phyloP scores from a whole-genome alignment of 2,329 filamentous ascomycete species.

The Ophiocordyceps polyrhachis-furcata region DNA sequence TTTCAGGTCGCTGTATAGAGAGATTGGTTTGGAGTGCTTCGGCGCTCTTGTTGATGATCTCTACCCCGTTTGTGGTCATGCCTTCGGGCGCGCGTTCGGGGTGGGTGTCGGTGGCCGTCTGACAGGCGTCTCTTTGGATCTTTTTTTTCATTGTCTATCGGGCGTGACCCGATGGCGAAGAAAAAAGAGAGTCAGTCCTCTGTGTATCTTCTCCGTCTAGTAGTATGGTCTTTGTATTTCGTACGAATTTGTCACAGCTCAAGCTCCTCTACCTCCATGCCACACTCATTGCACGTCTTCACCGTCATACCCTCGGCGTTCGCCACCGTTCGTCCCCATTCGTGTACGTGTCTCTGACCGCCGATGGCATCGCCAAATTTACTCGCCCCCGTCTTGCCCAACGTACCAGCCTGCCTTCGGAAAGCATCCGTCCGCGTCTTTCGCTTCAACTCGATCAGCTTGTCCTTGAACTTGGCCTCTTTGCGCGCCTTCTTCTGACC shows the following conservation, averaged over 20 bases:
- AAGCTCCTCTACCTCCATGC: slow-evolving; percentile 62
- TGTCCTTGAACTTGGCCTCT: slow-evolving; percentile 79
- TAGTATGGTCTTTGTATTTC: no score
- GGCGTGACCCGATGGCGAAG: slow-evolving; percentile 28
- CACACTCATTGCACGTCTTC: slow-evolving; percentile 62
- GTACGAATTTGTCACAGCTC: slow-evolving; percentile 25
- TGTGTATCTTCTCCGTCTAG: no score
- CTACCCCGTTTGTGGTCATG: slow-evolving; percentile 51
- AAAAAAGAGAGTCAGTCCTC: no score
- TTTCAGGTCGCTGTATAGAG: slow-evolving; percentile 46
- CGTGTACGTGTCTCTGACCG: slow-evolving; percentile 63
- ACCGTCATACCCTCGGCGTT: slow-evolving; percentile 55
- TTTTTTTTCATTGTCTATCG: slow-evolving; percentile 36
- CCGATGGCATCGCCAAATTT: slow-evolving; percentile 64
- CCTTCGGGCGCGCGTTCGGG: slow-evolving; percentile 59
- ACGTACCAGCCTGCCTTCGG: slow-evolving; percentile 45
- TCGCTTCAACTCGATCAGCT: slow-evolving; percentile 79
- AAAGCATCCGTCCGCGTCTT: slow-evolving; percentile 84
- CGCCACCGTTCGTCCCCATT: slow-evolving; percentile 59
- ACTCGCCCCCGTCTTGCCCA: slow-evolving; percentile 31
- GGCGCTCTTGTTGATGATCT: slow-evolving; percentile 56
- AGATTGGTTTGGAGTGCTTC: slow-evolving; percentile 29
- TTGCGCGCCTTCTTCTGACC: slow-evolving; percentile 67
- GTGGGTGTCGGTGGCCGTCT: slow-evolving; percentile 81
- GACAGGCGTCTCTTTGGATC: slow-evolving; percentile 47